Percentiles rank a stretch among this genome's conserved stretches.
These are phyloP conservation scores for Neonectria punicea DNA, from an alignment of 2,329 filamentous ascomycete species.

Conservation along the genomic window DNA sequence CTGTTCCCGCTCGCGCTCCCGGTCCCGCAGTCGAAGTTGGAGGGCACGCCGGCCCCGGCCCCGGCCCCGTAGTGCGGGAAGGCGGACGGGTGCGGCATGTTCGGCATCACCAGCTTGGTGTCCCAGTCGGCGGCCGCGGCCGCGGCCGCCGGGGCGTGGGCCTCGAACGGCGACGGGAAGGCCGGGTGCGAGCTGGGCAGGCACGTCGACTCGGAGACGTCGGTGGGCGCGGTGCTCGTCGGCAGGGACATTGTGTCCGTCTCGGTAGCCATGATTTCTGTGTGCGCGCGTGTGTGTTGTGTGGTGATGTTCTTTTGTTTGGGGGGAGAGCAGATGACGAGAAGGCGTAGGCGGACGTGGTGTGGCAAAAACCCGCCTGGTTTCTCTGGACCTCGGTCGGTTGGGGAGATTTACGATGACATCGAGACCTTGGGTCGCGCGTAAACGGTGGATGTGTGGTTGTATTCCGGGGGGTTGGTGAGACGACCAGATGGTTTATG, in stretches of 20 bases:
- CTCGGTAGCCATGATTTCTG: constrained; percentile 45
- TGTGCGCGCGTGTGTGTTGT: neutral
- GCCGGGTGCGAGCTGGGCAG: constrained; percentile 33
- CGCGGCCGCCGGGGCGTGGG: constrained; percentile 28
- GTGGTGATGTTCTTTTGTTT: neutral
- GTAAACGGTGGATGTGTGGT: neutral
- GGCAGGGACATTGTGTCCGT: constrained; percentile 48
- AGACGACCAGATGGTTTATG: neutral
- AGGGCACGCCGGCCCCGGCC: neutral
- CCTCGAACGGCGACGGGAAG: constrained; percentile 24
- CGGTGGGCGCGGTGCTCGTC: constrained; percentile 47
- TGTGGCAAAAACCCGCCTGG: constrained; percentile 1
- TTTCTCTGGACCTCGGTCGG: constrained; percentile 2
- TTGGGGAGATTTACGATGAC: neutral
- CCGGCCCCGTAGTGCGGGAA: constrained; percentile 22
- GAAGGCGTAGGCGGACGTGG: neutral
- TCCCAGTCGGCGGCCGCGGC: constrained; percentile 44
- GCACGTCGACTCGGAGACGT: constrained; percentile 44
- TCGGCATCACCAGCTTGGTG: constrained; percentile 41
- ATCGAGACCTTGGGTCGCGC: neutral
- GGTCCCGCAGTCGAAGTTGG: constrained; percentile 8
- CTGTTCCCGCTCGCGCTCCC: constrained; percentile 14
- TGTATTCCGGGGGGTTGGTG: neutral
- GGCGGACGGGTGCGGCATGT: constrained; percentile 16
- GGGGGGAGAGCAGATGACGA: neutral